phyloP scores from a whole-genome alignment of 306 rosid species.

The Cicer judaicum region DNA sequence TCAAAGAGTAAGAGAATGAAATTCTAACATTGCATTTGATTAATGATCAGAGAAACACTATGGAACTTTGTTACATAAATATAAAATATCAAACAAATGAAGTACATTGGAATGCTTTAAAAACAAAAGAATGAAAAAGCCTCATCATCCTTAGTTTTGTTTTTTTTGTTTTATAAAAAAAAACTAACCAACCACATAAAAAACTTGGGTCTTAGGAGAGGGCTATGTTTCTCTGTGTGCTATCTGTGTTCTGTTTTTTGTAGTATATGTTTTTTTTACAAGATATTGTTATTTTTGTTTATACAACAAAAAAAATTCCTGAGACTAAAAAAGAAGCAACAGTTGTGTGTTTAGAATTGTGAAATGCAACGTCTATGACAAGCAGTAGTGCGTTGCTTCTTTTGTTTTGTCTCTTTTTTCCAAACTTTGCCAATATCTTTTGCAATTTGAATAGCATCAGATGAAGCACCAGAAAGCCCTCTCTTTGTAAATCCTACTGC shows the following conservation, averaged over 20 bases:
- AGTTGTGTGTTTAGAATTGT: slow-evolving; percentile 54
- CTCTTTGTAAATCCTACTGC: slow-evolving; percentile 95
- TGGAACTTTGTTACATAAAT: slow-evolving; percentile 47
- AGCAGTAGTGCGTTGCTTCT: slow-evolving; percentile 64
- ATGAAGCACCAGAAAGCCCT: slow-evolving; percentile 91
- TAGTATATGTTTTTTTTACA: slow-evolving; percentile 44
- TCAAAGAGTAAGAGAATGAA: slow-evolving; percentile 12
- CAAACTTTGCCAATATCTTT: slow-evolving; percentile 78
- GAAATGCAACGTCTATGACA: slow-evolving; percentile 93
- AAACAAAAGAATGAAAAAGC: slow-evolving; percentile 51
- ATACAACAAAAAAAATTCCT: slow-evolving; percentile 42
- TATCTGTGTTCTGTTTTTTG: slow-evolving; percentile 21
- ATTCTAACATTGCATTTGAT: slow-evolving; percentile 33
- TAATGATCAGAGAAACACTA: slow-evolving; percentile 40
- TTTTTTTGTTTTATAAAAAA: slow-evolving; percentile 47
- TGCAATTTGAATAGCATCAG: slow-evolving; percentile 81
- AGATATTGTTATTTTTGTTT: slow-evolving; percentile 37
- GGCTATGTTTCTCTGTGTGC: slow-evolving; percentile 63
- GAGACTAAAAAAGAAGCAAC: slow-evolving; percentile 40
- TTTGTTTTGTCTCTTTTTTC: slow-evolving; percentile 76
- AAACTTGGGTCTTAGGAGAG: slow-evolving; percentile 72
- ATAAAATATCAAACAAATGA: slow-evolving; percentile 18
- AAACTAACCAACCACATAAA: slow-evolving; percentile 63
- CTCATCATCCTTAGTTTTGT: slow-evolving; percentile 69
- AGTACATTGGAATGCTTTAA: slow-evolving; percentile 20